Evolutionary conservation across 345 rosid species (phyloP), one percentile per base, ranked within the genome.

Genomic region (Pseudoturritis turrita): DNA sequence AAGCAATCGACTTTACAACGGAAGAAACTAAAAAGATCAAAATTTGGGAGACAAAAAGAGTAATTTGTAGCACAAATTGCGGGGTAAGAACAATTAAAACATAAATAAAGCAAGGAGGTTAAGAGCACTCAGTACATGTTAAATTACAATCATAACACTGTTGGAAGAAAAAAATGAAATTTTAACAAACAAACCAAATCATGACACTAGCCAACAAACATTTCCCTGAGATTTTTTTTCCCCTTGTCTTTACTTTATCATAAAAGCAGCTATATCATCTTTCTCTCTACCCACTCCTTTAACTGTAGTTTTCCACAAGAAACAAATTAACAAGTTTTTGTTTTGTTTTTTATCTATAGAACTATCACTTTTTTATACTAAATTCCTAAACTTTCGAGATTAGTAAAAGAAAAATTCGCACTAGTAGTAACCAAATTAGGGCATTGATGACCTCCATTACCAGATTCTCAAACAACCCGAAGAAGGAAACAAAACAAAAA

Each of bases 171-270:
- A 28, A 65, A 61, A 37, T 65, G 47, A 46, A 50, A 39, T 33
- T 6, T 63, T 65, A 79, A 79, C 70, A 62, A 79, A 69, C 49
- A 71, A 81, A 79, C 76, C 79, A 71, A 82, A 85, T 83, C 82
- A 84, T 71, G 46, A 75, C 54, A 35, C 77, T 78, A 81, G 70
- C 73, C 55, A 63, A 81, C 72, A 78, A 74, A 85, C 72, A 70
- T 21, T 51, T 54, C 62, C 28, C 57, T 72, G 37, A 70, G 77
- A 71, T 13, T 41, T 37, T 79, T 74, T 76, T 60, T 64, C 17
- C 52, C 46, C 11, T 39, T 37, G 4, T 13, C 59, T 52, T 58
- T 21, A 57, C 57, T 68, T 75, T 53, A 67, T 68, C 2, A 44
- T 43, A 72, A 88, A 86, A 80, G 80, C 65, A 72, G 45, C 39